Evolutionary conservation across 306 rosid genomes (phyloP).

Genomic region (Prunus mume): DNA sequence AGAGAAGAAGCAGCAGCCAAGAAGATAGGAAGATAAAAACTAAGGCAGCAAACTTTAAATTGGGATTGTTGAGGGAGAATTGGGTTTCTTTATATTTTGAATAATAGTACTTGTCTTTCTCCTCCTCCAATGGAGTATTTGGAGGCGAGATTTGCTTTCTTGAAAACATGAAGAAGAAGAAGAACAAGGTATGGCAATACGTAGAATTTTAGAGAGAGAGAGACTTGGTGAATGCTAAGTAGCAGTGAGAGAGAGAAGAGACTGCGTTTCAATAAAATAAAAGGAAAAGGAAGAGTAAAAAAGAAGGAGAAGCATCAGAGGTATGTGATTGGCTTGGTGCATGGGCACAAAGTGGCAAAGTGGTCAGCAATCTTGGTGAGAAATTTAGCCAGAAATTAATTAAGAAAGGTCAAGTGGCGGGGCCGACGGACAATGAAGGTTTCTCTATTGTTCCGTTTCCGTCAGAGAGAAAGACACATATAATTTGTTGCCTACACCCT

Average conservation of each 20-base stretch:
- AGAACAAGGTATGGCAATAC: constrained; percentile 1
- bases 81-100: neutral
- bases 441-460: no score
- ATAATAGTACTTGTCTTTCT: neutral
- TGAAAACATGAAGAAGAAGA: constrained; percentile 38
- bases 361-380: neutral
- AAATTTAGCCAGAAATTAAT: neutral
- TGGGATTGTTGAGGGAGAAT: neutral
- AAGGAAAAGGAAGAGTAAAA: neutral
- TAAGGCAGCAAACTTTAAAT: constrained; percentile 26
- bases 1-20: constrained; percentile 39
- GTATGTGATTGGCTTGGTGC: neutral
- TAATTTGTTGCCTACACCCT: neutral
- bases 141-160: constrained; percentile 41
- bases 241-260: neutral
- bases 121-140: constrained; percentile 21
- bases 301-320: neutral
- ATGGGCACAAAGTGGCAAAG: neutral
- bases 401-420: neutral
- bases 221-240: neutral
- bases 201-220: neutral
- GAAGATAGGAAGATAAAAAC: constrained; percentile 38
- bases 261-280: no score
- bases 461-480: neutral
- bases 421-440: neutral